Evolutionary conservation across 257 asterid species (phyloP).

Genomic region (Solanum ossicruentum): DNA sequence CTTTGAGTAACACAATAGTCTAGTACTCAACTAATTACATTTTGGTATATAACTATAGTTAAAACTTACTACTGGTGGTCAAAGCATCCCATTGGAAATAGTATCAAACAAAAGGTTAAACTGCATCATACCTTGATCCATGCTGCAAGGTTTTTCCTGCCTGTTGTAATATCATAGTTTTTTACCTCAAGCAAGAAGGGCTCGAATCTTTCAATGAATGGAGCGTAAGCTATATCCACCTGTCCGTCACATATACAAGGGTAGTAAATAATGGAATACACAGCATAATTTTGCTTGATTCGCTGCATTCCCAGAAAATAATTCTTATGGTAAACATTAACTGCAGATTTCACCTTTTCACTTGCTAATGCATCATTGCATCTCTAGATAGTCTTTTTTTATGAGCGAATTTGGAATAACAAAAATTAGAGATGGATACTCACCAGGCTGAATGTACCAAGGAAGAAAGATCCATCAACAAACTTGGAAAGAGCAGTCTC

Average conservation of each 20-base stretch:
- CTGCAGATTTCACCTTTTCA: not conserved
- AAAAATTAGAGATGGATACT: conserved; percentile 1
- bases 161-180: conserved; percentile 40
- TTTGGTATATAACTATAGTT: not conserved
- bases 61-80: not conserved
- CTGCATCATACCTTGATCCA: conserved; percentile 54
- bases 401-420: not conserved
- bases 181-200: conserved; percentile 44
- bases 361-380: not conserved
- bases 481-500: conserved; percentile 67
- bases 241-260: conserved; percentile 5
- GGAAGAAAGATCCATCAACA: conserved; percentile 61
- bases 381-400: not conserved
- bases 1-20: not conserved
- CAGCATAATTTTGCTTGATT: not conserved
- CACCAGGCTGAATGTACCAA: conserved; percentile 76
- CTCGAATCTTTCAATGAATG: conserved; percentile 58
- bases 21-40: not conserved
- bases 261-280: not conserved
- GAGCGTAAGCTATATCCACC: conserved; percentile 79
- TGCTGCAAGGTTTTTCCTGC: conserved; percentile 50
- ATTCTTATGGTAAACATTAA: not conserved
- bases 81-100: not conserved
- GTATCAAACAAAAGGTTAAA: not conserved
- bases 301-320: not conserved